Evolutionary conservation across 306 rosid genomes (phyloP).

Genomic region (Cotoneaster glaucophyllus): DNA sequence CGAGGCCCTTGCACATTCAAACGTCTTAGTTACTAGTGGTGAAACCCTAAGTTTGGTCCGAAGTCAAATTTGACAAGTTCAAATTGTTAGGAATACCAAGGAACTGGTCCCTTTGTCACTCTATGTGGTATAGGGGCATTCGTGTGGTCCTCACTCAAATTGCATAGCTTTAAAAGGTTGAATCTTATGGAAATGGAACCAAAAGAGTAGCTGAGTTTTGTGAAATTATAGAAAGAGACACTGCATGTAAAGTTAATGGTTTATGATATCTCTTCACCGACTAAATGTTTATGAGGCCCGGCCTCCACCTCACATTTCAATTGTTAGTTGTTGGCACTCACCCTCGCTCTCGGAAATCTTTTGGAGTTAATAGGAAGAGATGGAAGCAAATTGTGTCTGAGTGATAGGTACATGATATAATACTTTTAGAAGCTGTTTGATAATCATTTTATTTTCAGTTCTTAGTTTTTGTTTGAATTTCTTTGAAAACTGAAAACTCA

Average conservation of each 20-base stretch:
- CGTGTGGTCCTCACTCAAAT: constrained; percentile 13
- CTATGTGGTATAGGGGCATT: not conserved
- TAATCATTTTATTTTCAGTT: too few relatives aligned
- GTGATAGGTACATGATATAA: not conserved
- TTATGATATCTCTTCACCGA: constrained; percentile 24
- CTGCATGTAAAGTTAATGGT: constrained; percentile 26
- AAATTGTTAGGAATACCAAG: not conserved
- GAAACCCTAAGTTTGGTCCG: not conserved
- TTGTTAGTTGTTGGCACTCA: too few relatives aligned
- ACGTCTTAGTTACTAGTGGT: not conserved
- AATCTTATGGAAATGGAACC: not conserved
- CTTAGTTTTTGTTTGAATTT: too few relatives aligned
- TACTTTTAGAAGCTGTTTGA: too few relatives aligned
- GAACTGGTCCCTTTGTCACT: not conserved
- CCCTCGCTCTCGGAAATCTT: too few relatives aligned
- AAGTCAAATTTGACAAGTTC: not conserved
- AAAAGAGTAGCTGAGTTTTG: not conserved
- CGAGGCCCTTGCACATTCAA: not conserved
- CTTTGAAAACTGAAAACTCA: not conserved
- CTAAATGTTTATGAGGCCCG: constrained; percentile 7
- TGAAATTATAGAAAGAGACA: not conserved
- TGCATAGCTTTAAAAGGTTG: not conserved
- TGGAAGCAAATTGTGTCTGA: not conserved
- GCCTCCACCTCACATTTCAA: not conserved
- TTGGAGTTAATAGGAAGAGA: not conserved